Evolutionary conservation across 106 monocot species (phyloP), one percentile per base, ranked within the genome.

Genomic region (Acanthochlamys bracteata): DNA sequence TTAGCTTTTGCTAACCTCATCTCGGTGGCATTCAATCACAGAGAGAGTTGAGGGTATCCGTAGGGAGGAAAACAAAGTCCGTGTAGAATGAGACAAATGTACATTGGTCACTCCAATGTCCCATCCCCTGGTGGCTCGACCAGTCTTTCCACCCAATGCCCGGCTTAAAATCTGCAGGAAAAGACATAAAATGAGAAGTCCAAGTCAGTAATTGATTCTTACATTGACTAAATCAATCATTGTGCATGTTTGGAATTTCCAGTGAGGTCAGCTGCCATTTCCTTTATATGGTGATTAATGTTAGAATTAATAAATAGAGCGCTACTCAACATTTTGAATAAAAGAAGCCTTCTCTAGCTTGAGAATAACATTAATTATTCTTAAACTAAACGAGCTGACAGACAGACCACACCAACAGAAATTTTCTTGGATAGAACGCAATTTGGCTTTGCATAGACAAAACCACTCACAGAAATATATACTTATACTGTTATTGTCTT

Each of bases 131-230:
- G 10, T 57, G 6, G 86, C 75, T 26, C 86, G 63, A 13, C 89
- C 89, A 0, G 77, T 86, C 62, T 79, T 90, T 11, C 94, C 94
- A 20, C 94, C 94, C 64, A 94, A 53, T 16, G 89, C 94, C 23
- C 94, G 66, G 61, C 89, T 55, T 53, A 94, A 47, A 15, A 94
- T 78, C 94, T 94, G 64, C 20, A 49, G 17, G 17, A 49, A 49
- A 49, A 49, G 15, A 1, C 49, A 10, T 17, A 49, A 43, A 49
- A 14, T 49, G 49, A 49, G 9, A 49, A 1, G 2, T 49, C 17
- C 17, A 49, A 1, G 49, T 49, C 1, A 12, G 12, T 14, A 49
- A 2, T 49, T 49, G 15, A 49, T 14, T 2, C 49, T 49, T 4
- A 17, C 49, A 14, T 49, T 49, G 12, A 14, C 15, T 4, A 9